Conservation (phyloP, 2,329 filamentous ascomycete genomes). For the Aureobasidium pullulans region DNA sequence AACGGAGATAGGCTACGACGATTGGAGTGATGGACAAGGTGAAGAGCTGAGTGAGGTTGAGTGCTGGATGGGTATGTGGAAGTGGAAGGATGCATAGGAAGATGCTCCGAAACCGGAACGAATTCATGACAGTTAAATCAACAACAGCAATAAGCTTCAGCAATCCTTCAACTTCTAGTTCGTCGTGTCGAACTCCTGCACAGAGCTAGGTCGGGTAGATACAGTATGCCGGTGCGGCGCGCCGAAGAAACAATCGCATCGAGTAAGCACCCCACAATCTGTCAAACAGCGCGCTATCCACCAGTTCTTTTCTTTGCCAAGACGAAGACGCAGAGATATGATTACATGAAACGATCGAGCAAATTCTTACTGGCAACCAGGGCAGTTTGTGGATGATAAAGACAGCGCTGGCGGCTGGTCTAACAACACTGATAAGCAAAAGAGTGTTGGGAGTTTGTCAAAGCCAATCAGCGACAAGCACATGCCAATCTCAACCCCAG, state of each 20-base stretch:
- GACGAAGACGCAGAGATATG: background rate
- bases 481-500: conserved; percentile 1
- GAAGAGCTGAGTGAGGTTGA: conserved; percentile 41
- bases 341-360: conserved; percentile 9
- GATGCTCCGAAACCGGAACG: background rate
- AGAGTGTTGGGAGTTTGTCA: conserved; percentile 6
- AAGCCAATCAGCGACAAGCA: conserved; percentile 6
- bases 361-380: background rate
- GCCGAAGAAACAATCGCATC: conserved; percentile 5
- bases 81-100: conserved; percentile 21
- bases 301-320: background rate
- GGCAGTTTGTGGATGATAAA: background rate
- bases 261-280: conserved; percentile 10
- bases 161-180: background rate
- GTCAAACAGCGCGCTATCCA: background rate
- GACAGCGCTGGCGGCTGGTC: background rate
- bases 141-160: background rate
- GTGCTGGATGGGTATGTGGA: conserved; percentile 65
- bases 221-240: background rate
- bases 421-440: background rate
- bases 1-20: conserved; percentile 60
- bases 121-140: background rate
- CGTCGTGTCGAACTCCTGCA: background rate
- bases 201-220: background rate
- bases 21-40: conserved; percentile 57